Percentiles rank a stretch among this genome's conserved stretches.
Conservation (phyloP, 2,329 filamentous ascomycete genomes). For the Pseudofabraea citricarpa region DNA sequence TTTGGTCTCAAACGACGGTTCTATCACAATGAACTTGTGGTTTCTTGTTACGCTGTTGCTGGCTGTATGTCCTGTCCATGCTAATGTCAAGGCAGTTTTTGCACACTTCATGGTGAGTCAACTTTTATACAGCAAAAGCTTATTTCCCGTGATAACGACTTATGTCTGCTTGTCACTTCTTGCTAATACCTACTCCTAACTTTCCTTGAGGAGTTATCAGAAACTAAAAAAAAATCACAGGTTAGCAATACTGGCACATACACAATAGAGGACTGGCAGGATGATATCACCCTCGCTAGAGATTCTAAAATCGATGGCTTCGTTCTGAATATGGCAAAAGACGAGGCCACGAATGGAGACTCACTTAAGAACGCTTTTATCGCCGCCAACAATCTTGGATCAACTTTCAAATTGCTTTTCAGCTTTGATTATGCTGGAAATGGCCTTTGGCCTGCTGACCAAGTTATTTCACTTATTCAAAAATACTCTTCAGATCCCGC, state of each 20-base stretch:
- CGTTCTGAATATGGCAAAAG: slow-evolving; percentile 29
- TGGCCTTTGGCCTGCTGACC: slow-evolving; percentile 23
- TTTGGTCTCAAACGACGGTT: no score
- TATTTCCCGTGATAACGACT: no score
- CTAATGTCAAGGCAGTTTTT: slow-evolving; percentile 16
- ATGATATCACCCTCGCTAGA: slow-evolving; percentile 31
- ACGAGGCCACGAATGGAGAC: slow-evolving; percentile 8
- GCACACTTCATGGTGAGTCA: slow-evolving; percentile 26
- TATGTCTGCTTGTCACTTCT: no score
- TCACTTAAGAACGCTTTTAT: slow-evolving; percentile 23
- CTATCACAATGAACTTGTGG: no score
- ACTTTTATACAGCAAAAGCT: no score
- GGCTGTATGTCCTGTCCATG: background rate
- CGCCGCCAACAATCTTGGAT: slow-evolving; percentile 25
- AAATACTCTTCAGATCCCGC: slow-evolving; percentile 18
- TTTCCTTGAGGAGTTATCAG: no score
- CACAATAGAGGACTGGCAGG: slow-evolving; percentile 21
- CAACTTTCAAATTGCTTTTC: slow-evolving; percentile 33
- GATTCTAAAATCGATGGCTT: slow-evolving; percentile 34
- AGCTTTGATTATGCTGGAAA: slow-evolving; percentile 35
- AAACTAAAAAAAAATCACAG: no score
- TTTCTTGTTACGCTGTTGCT: background rate
- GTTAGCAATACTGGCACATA: slow-evolving; percentile 21
- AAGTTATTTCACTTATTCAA: slow-evolving; percentile 24
- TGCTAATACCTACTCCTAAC: no score